Percentiles rank a stretch among this genome's conserved stretches.
Evolutionary conservation across 2,329 filamentous ascomycete genomes (phyloP).

Genomic region (Hypoxylon sp.): DNA sequence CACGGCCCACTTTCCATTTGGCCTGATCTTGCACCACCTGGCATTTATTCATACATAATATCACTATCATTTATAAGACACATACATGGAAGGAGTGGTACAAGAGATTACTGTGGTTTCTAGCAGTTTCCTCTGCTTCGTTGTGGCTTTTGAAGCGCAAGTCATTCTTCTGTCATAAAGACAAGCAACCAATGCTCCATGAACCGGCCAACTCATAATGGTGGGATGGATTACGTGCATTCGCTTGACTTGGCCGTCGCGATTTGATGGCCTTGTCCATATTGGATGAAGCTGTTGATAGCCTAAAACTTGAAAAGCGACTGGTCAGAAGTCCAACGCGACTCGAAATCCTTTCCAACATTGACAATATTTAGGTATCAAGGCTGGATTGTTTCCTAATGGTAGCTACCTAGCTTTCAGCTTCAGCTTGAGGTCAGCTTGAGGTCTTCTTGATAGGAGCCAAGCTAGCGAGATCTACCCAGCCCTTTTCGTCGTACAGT

Average conservation of each 20-base stretch:
- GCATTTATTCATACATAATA: too few relatives aligned
- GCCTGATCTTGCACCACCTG: conserved; percentile 3
- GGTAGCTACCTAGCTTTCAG: too few relatives aligned
- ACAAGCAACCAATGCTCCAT: conserved; percentile 8
- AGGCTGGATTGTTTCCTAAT: too few relatives aligned
- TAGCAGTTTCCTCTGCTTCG: conserved; percentile 14
- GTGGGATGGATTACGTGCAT: conserved; percentile 25
- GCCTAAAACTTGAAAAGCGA: conserved; percentile 25
- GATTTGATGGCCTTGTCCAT: conserved; percentile 6
- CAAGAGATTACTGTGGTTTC: conserved; percentile 21
- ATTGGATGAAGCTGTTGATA: conserved; percentile 23
- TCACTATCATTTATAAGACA: too few relatives aligned
- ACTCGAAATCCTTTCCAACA: not conserved
- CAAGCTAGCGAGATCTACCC: conserved; percentile 19
- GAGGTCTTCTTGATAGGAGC: conserved; percentile 9
- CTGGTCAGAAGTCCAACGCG: conserved; percentile 24
- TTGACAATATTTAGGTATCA: too few relatives aligned
- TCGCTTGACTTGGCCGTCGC: conserved; percentile 8
- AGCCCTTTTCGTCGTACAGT: conserved; percentile 17
- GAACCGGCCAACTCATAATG: conserved; percentile 11
- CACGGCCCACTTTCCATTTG: conserved; percentile 31
- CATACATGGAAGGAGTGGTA: conserved; percentile 10
- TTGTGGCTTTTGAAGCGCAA: conserved; percentile 9
- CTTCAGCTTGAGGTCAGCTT: too few relatives aligned
- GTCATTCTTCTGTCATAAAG: conserved; percentile 9